A percentile compares a stretch with the other conserved stretches of the same genome.
Conservation (phyloP, 768 basidiomycete species). For the Tephrocybe rancida region DNA sequence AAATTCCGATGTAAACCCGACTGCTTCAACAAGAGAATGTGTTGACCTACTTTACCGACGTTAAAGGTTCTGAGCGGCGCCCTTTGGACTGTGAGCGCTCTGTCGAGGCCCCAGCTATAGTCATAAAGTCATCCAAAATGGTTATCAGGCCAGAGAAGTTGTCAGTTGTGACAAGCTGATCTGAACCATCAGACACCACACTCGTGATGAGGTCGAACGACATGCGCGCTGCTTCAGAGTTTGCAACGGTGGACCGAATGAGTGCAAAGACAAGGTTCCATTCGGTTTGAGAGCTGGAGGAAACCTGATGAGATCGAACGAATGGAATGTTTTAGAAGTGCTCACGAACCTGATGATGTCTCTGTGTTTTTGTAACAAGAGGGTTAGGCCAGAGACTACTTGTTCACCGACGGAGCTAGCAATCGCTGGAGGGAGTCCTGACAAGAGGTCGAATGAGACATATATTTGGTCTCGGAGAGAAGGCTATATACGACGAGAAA, state of each 20-base stretch:
- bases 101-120: constrained; percentile 60
- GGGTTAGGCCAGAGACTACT: constrained; percentile 78
- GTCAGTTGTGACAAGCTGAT: constrained; percentile 67
- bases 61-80: constrained; percentile 51
- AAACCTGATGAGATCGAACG: constrained; percentile 1
- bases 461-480: constrained; percentile 92
- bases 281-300: constrained; percentile 81
- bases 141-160: constrained; percentile 82
- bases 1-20: constrained; percentile 1
- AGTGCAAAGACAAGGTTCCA: constrained; percentile 94
- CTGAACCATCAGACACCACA: constrained; percentile 64
- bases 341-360: constrained; percentile 63
- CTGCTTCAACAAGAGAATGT: not conserved
- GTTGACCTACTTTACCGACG: constrained; percentile 48
- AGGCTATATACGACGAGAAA: constrained; percentile 44
- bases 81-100: constrained; percentile 59
- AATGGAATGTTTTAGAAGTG: not conserved
- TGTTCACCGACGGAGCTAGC: constrained; percentile 89
- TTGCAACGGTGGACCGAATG: constrained; percentile 80
- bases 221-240: constrained; percentile 84
- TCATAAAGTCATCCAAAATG: constrained; percentile 86
- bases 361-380: constrained; percentile 77
- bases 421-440: constrained; percentile 75
- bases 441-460: constrained; percentile 88
- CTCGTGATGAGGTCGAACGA: constrained; percentile 79